Base-by-base conservation (phyloP, 495 filamentous ascomycete species). In the Talaromyces liani region DNA sequence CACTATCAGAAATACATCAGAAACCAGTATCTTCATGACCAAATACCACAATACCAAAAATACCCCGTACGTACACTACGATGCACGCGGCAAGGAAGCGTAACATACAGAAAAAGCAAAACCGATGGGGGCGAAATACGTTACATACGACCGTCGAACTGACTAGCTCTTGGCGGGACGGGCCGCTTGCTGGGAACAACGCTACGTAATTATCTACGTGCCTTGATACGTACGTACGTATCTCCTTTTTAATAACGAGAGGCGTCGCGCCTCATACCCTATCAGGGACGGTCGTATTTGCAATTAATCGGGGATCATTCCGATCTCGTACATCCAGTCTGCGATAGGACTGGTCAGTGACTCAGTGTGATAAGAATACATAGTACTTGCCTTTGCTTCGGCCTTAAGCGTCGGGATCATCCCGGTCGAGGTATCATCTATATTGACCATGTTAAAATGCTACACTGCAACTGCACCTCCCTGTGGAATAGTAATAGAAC, bases 401-500 rank as follows among this genome's bases (percentile, higher is more conserved):
- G 4, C 16, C 41, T 47, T 6, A 2, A 29, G 6, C 22, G 18
- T 22, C 18, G 45, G 45, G 45, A 49, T 20, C 45, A 49, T 49
- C 45, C 39, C 39, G 3, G 14, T 18, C n/a, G 9, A 18, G 6
- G 39, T 45, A 45, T n/a, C 39, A 45, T 49, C 45, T 49, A 49
- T 49, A 49, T 49, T 18, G n/a, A 20, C 1, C 1, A 49, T 49
- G 45, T 49, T 20, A 18, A 54, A 64, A 62, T 45, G 60, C 54
- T 56, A 56, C 53, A 20, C n/a, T 49, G 18, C 45, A 20, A 20
- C 45, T 16, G 36, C 36, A 41, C 9, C 36, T 41, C n/a, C 10
- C 51, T 14, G 51, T 54, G 58, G 24, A 69, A 65, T 63, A 45
- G 63, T 61, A 71, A 65, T 27, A 18, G 63, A 53, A 22, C 62